Evolutionary conservation across 2,329 filamentous ascomycete genomes (phyloP), one percentile per base, ranked within the genome.

Genomic region (Trichoderma atrobrunneum): DNA sequence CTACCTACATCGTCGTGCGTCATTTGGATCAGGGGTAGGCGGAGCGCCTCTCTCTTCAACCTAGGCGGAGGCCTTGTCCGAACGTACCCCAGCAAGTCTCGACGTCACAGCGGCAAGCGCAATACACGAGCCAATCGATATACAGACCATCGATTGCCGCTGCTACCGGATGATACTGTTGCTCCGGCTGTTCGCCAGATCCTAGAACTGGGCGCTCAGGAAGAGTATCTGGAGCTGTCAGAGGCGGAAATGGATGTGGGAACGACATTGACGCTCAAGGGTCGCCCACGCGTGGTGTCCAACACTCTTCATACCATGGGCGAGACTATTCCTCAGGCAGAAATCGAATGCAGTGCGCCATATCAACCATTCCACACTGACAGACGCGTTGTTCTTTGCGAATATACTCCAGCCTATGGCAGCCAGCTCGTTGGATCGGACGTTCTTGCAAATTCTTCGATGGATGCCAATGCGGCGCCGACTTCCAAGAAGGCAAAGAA

Each of bases 321-420:
- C 81, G 93, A 83, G 79, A 92, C 84, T 79, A 95, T 89, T 71
- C 89, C 90, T 1, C 89, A 91, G 75, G 94, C 93, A 7, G 95
- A 98, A 84, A 97, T 97, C 75, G 96, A 99, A 79, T 97, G 95
- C 1, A 98, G 95, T 78, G 93, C 95, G 5, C 94, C 95, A 2
- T 98, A 97, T 77, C 95, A 97, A 78, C 95, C 96, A 1, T 98
- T 98, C 84, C 95, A 98, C 80, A 96, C 95, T 0, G 95, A 98
- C 78, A 89, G 90, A 70, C 90, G 95, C 3, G 93, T 98, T 59
- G 89, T 87, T n/a, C 85, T 98, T 32, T 92, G 90, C 75, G 87
- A 94, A 56, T 93, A 91, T 78, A 81, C 78, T 43, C 74, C 77
- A 67, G 80, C 76, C 67, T 73, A 75, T 56, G 80, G 81, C 3